These are phyloP conservation scores for Combretum micranthum DNA, from an alignment of 345 rosid species.

Conservation along the genomic window DNA sequence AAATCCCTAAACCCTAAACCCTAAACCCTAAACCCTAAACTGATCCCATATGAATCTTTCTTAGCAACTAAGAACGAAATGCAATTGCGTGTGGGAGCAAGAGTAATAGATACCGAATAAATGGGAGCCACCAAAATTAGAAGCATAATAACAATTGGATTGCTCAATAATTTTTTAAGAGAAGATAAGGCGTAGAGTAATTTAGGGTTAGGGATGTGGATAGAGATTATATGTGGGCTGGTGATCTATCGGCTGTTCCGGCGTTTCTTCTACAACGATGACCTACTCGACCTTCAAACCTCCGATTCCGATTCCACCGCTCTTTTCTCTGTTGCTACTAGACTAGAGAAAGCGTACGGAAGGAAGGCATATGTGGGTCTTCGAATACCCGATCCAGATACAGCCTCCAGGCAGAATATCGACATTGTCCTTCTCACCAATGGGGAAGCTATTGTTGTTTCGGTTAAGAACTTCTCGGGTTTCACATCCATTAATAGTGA, in stretches of 20 bases:
- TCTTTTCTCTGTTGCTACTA: slow-evolving; percentile 59
- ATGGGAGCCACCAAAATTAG: too few relatives aligned
- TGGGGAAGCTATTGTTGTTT: slow-evolving; percentile 56
- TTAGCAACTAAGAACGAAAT: too few relatives aligned
- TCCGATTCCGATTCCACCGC: slow-evolving; percentile 45
- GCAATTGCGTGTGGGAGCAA: too few relatives aligned
- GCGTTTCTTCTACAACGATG: slow-evolving; percentile 45
- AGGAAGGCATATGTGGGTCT: slow-evolving; percentile 84
- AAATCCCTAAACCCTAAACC: too few relatives aligned
- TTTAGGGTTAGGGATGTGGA: slow-evolving; percentile 48
- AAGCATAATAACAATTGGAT: too few relatives aligned
- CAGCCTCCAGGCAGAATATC: slow-evolving; percentile 59
- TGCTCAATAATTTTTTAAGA: too few relatives aligned
- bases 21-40: too few relatives aligned
- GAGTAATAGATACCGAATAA: too few relatives aligned
- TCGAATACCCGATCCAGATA: slow-evolving; percentile 80
- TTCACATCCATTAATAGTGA: slow-evolving; percentile 48
- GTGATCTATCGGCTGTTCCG: slow-evolving; percentile 44
- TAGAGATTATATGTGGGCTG: slow-evolving; percentile 66
- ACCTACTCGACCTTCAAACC: slow-evolving; percentile 46
- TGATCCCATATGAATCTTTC: too few relatives aligned
- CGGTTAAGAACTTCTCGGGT: slow-evolving; percentile 76
- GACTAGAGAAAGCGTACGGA: slow-evolving; percentile 78
- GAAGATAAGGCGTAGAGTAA: too few relatives aligned
- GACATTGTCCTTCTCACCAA: slow-evolving; percentile 64